These are phyloP conservation scores for Simmondsia chinensis DNA, from an alignment of 148 eudicot genomes.

Conservation along the genomic window DNA sequence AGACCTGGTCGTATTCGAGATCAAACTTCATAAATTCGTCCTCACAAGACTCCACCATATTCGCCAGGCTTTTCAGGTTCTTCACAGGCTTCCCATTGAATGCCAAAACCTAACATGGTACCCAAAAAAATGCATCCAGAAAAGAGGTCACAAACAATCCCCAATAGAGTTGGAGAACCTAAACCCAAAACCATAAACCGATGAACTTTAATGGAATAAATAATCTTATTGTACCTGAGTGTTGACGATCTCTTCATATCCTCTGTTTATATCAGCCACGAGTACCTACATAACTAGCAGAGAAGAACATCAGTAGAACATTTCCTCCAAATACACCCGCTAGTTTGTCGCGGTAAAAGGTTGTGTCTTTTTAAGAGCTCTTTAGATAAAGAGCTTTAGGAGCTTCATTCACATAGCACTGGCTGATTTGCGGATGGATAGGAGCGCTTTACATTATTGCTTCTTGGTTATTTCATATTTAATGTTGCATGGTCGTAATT, in stretches of 20 bases:
- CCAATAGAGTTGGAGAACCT: not conserved
- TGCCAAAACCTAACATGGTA: conserved; percentile 50
- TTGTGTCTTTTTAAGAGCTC: too few relatives aligned
- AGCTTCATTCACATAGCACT: too few relatives aligned
- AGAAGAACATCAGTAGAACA: conserved; percentile 5
- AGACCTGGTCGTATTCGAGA: conserved; percentile 79
- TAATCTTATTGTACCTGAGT: conserved; percentile 57
- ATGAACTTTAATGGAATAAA: not conserved
- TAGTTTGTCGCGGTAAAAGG: too few relatives aligned
- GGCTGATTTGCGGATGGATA: too few relatives aligned
- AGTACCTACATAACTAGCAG: conserved; percentile 45
- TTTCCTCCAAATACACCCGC: too few relatives aligned
- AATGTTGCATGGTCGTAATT: too few relatives aligned
- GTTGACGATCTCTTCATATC: conserved; percentile 91
- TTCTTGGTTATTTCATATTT: too few relatives aligned
- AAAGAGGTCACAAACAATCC: not conserved
- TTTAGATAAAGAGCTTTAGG: too few relatives aligned
- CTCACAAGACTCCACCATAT: conserved; percentile 72
- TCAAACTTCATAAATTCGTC: conserved; percentile 87
- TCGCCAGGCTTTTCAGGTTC: conserved; percentile 82
- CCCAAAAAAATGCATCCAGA: not conserved
- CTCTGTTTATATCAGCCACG: conserved; percentile 87
- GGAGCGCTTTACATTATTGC: too few relatives aligned
- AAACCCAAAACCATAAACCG: not conserved
- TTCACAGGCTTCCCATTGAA: conserved; percentile 80